Evolutionary conservation across 148 eudicot genomes (phyloP).

Genomic region (Spergularia bocconei): DNA sequence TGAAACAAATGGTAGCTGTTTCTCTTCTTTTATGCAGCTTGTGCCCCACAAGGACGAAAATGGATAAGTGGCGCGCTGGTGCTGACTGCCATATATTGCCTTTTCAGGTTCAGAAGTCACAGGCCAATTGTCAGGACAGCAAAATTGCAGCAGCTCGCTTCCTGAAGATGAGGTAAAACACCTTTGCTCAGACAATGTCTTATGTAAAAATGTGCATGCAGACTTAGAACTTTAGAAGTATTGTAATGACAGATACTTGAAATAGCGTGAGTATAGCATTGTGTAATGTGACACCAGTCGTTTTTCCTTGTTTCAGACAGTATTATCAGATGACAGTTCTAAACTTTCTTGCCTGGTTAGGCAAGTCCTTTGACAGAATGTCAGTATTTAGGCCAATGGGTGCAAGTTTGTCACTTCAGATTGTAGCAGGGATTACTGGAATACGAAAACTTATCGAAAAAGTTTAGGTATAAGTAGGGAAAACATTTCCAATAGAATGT

Average conservation of each 20-base stretch:
- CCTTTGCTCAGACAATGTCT: neutral
- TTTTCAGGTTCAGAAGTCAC: slow-evolving; percentile 18
- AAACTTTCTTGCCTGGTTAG: too few relatives aligned
- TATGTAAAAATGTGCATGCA: neutral
- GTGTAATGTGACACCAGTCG: too few relatives aligned
- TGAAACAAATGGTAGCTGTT: slow-evolving; percentile 20
- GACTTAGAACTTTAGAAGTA: too few relatives aligned
- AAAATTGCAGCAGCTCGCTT: slow-evolving; percentile 31
- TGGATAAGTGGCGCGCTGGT: slow-evolving; percentile 3
- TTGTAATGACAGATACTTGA: too few relatives aligned
- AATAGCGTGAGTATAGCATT: too few relatives aligned
- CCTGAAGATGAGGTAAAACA: slow-evolving; percentile 23
- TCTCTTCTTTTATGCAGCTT: slow-evolving; percentile 12
- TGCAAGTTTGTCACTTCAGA: too few relatives aligned
- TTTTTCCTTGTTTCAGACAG: too few relatives aligned
- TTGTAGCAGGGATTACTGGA: too few relatives aligned
- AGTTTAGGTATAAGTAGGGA: neutral
- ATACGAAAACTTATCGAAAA: neutral
- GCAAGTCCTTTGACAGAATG: too few relatives aligned
- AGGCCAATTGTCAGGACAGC: slow-evolving; percentile 20
- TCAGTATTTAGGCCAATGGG: too few relatives aligned
- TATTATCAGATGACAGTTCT: too few relatives aligned
- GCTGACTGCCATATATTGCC: neutral
- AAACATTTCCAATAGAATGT: neutral
- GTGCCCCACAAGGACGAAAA: slow-evolving; percentile 2